phyloP scores from a whole-genome alignment of 2,329 filamentous ascomycete genomes.

The Clathrospora elynae region DNA sequence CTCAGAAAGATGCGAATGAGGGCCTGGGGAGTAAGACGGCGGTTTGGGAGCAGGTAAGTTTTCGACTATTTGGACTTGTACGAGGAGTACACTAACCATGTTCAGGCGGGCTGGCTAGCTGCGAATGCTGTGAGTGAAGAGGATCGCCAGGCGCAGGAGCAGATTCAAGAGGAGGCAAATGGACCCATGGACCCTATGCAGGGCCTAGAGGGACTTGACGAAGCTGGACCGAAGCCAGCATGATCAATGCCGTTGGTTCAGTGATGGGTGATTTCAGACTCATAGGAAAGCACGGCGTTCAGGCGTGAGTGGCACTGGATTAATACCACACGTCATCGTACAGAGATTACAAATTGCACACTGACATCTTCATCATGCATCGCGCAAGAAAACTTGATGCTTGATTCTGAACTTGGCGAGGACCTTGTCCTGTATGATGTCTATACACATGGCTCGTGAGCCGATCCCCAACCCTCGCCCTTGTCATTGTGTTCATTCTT shows the following conservation, averaged over 20 bases:
- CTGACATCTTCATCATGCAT: not conserved
- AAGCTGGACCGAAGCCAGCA: conserved; percentile 85
- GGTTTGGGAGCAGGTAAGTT: conserved; percentile 90
- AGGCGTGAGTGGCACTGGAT: conserved; percentile 18
- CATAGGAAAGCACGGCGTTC: conserved; percentile 24
- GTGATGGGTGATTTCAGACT: not conserved
- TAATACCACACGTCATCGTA: conserved; percentile 14
- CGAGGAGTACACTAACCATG: conserved; percentile 16
- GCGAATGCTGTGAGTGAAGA: conserved; percentile 85
- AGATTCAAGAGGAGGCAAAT: conserved; percentile 58
- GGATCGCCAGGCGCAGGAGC: conserved; percentile 67
- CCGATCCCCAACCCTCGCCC: conserved; percentile 15
- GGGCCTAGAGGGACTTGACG: conserved; percentile 87
- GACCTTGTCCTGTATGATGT: conserved; percentile 19
- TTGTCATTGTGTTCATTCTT: conserved; percentile 6
- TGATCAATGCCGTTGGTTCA: conserved; percentile 43
- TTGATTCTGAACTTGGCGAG: conserved; percentile 27
- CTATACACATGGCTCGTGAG: conserved; percentile 34
- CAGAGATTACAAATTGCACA: not conserved
- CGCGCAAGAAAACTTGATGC: conserved; percentile 34
- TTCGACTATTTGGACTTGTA: conserved; percentile 11
- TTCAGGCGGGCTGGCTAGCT: conserved; percentile 88
- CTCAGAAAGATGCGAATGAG: conserved; percentile 85
- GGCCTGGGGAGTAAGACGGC: conserved; percentile 91
- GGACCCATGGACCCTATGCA: conserved; percentile 87